Percentiles rank a stretch among this genome's conserved stretches.
These are phyloP conservation scores for Coniochaeta pulveracea DNA, from an alignment of 2,329 filamentous ascomycete genomes.

Conservation along the genomic window DNA sequence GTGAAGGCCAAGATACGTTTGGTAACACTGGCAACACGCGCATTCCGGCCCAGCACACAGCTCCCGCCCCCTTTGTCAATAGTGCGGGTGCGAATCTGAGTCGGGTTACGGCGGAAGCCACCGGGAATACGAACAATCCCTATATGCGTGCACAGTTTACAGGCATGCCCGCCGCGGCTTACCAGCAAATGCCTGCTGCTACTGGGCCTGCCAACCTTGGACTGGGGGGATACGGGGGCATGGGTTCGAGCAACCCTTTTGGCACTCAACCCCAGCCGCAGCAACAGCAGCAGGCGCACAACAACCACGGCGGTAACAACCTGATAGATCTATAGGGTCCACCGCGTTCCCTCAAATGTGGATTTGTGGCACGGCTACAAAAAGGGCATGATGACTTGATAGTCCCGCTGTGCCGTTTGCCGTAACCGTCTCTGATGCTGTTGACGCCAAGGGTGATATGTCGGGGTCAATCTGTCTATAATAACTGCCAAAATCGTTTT, in stretches of 20 bases:
- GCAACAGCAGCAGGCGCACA: slow-evolving; percentile 24
- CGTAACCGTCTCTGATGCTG: no score
- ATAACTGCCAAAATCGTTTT: no score
- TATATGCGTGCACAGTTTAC: slow-evolving; percentile 81
- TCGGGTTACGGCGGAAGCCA: slow-evolving; percentile 58
- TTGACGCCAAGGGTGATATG: no score
- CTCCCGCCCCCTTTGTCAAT: slow-evolving; percentile 93
- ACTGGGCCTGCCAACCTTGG: slow-evolving; percentile 36
- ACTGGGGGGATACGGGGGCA: slow-evolving; percentile 36
- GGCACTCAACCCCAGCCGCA: slow-evolving; percentile 40
- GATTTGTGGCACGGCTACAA: no score
- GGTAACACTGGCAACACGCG: slow-evolving; percentile 94
- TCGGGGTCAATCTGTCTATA: no score
- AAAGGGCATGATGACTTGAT: no score
- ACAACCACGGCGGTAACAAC: no score
- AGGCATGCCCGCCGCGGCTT: slow-evolving; percentile 54
- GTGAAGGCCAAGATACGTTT: slow-evolving; percentile 94
- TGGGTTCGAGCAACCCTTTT: slow-evolving; percentile 45
- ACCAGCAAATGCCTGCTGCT: slow-evolving; percentile 42
- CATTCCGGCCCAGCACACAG: slow-evolving; percentile 92
- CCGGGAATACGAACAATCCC: slow-evolving; percentile 79
- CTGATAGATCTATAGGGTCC: no score
- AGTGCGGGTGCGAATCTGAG: slow-evolving; percentile 75
- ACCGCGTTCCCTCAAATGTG: no score
- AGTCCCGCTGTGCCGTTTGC: no score